Base-by-base conservation (phyloP, 2,329 filamentous ascomycete species). In the Xylariaceae sp. region DNA sequence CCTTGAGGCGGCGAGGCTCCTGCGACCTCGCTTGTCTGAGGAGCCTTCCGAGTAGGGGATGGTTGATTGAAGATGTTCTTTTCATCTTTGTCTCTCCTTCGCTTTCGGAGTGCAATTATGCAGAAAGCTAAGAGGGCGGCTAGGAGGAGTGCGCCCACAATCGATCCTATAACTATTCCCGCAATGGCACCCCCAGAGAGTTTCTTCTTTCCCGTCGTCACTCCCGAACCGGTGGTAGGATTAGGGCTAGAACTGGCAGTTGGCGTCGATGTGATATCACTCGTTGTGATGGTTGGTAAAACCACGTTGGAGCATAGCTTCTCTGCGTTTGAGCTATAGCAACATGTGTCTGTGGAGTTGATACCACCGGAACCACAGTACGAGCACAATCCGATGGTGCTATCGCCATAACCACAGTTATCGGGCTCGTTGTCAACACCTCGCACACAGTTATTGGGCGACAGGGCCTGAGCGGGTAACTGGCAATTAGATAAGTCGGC, bases 261-360 rank as follows among this genome's bases (percentile, higher is more conserved):
- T 19, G 65, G 56, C 9, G 76, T 76, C n/a, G 74, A 69, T 50
- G 87, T 81, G 6, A 77, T 78, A 55, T 91, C 80, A 10, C 84
- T 84, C 11, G 86, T 80, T 12, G 83, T 82, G 42, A 90, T 86
- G 1, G 82, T 82, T 0, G 94, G 94, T 6, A 99, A 74, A 22
- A 80, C 75, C n/a, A 99, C 87, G 44, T 81, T 81, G 44, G 80
- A 72, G 67, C 94, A 99, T 55, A 84, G 81, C 22, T 73, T 72
- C 51, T 89, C 80, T n/a, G 86, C 85, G 54, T 90, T 77, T 5
- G 91, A 84, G 61, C 83, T 90, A 63, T 90, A 86, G 69, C 94
- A 99, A 74, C 94, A 99, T 3, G 91, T 95, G 67, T 97, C 92
- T 44, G 92, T 97, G 10, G 90, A 87, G 69, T 97, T 97, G 55